Base-by-base conservation (phyloP, 2,329 filamentous ascomycete genomes). In the Geosmithia flava region DNA sequence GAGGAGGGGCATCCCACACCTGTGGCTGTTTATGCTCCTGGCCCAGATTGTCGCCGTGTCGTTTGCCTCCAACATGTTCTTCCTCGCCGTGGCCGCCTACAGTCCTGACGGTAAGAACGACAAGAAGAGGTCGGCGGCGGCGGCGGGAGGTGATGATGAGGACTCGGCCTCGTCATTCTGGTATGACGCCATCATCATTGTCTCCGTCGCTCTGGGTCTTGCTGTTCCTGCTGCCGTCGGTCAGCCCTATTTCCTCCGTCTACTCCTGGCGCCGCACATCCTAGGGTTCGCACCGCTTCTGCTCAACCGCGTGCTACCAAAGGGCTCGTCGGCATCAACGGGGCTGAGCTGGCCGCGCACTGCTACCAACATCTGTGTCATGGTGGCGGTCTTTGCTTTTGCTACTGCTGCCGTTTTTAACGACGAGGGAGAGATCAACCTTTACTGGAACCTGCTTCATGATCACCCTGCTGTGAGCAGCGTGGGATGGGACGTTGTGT, bases 41-140 rank as follows among this genome's bases (percentile, higher is more conserved):
- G 57, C 58, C 17, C 56, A 59, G 20, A 48, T 58, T 7, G 54
- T 59, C 1, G 58, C 56, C 33, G 59, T 59, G 6, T 59, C 56
- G 0, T 57, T 60, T 47, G 58, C 57, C 1, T 47, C 53, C 0
- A 59, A 59, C 29, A 20, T 60, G 10, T 59, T 52, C 7, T 59
- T 60, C 20, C 53, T 59, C 7, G 53, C 56, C n/a, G 51, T 57
- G 20, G 20, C 30, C 7, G 48, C 56, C 6, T 51, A 51, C 37
- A 45, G 49, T 2, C 45, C 33, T 16, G 33, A 43, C 2, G 47
- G 33, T 2, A 16, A 15, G 20, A 30, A 45, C 16, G 44, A 33
- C 44, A 45, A 17, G n/a, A 30, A 45, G 27, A 7, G 17, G 16
- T 20, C 13, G 3, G 17, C 15, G 17, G 20, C 44, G 27, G 13